Base-by-base conservation (phyloP, 1,284 basidiomycete species). In the Tilletia setariae region DNA sequence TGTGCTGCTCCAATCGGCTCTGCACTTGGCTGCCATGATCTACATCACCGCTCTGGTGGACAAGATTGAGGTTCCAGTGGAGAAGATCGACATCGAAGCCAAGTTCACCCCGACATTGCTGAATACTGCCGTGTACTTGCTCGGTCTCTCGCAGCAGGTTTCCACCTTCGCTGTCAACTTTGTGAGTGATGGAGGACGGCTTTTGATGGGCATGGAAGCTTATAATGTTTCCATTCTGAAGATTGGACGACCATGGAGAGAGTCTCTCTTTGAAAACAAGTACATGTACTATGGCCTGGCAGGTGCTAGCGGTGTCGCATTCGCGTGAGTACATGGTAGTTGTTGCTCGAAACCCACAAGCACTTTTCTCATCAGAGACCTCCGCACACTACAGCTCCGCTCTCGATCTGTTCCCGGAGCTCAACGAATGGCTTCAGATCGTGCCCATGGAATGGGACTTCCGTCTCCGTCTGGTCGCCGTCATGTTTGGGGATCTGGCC, bases 391-490 rank as follows among this genome's bases (percentile, higher is more conserved):
- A 11, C 49, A 44, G 44, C 35, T 61, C 56, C 28, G 56, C 56
- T 35, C 56, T 61, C 30, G 93, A 99, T 83, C 90, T 98, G 75
- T 85, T 97, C 80, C 95, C 96, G 1, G 96, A 98, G 84, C 82
- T 98, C 73, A 98, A 96, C 83, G 86, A 91, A 44, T 98, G 95
- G 95, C 86, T 99, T 53, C 95, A 98, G 84, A 90, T 98, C 47
- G 93, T 97, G 30, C 92, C 92, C 83, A 95, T 99, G 93, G 84
- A 89, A 59, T 80, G 83, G 40, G 79, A 84, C 49, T 93, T 95
- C 68, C 76, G 76, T 71, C 30, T 70, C 19, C 64, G 65, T 15
- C 70, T 81, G 28, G 70, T 59, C n/a, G 11, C 35, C 9, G 53
- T 62, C 21, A 56, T 63, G 46, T 80, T 91, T 32, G 80, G 90